Conservation (phyloP, 2,329 filamentous ascomycete genomes). For the Teratosphaeriaceae sp. region DNA sequence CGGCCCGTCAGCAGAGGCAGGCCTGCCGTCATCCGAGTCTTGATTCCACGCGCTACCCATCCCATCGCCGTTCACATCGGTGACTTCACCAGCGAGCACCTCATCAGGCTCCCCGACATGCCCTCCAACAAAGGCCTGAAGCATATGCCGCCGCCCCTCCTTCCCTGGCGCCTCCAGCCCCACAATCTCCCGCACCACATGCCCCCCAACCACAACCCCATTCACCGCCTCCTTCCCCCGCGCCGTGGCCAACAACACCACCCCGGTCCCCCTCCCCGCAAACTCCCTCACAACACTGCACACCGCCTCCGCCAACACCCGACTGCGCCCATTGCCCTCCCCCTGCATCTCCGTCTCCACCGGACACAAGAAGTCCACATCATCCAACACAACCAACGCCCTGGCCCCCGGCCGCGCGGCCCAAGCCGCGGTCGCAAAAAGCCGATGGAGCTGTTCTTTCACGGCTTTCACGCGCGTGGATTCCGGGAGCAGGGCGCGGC, state of each 20-base stretch:
- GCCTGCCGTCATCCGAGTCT: conserved; percentile 49
- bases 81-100: too few relatives aligned
- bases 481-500: conserved; percentile 79
- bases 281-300: conserved; percentile 78
- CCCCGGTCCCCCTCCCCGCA: conserved; percentile 69
- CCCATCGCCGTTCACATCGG: conserved; percentile 8
- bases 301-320: conserved; percentile 85
- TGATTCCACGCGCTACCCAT: conserved; percentile 59
- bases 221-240: conserved; percentile 91
- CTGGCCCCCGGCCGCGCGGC: conserved; percentile 79
- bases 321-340: conserved; percentile 85
- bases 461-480: conserved; percentile 85
- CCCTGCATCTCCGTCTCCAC: conserved; percentile 92
- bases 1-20: conserved; percentile 30
- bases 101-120: conserved; percentile 11
- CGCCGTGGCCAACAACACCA: conserved; percentile 83
- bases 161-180: conserved; percentile 88
- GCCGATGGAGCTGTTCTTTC: conserved; percentile 75
- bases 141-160: conserved; percentile 73
- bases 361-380: conserved; percentile 87
- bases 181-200: conserved; percentile 87
- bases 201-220: conserved; percentile 81
- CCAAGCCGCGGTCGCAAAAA: conserved; percentile 90
- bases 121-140: conserved; percentile 66
- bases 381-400: conserved; percentile 81